A percentile compares a stretch with the other conserved stretches of the same genome.
Evolutionary conservation across 2,329 filamentous ascomycete genomes (phyloP).

Genomic region (Lasiodiplodia sp.): DNA sequence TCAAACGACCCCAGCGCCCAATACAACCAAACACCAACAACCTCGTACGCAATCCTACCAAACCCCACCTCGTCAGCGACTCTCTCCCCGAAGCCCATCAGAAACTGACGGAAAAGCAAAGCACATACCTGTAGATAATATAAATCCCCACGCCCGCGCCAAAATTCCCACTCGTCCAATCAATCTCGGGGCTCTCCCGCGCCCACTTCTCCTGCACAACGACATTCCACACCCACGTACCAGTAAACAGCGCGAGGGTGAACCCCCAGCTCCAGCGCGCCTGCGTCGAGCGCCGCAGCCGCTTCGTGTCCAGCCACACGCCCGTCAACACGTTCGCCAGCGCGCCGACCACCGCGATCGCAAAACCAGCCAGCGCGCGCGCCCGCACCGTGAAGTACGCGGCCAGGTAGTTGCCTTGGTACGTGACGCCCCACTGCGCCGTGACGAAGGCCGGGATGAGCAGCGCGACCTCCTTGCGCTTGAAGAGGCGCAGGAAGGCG

Average conservation of each 20-base stretch:
- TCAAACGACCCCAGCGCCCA: conserved; percentile 61
- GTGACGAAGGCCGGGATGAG: conserved; percentile 59
- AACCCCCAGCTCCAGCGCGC: conserved; percentile 41
- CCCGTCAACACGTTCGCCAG: conserved; percentile 59
- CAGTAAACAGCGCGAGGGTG: conserved; percentile 52
- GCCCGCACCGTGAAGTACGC: conserved; percentile 61
- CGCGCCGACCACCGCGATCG: conserved; percentile 56
- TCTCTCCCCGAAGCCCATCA: too few species aligned
- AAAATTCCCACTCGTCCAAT: conserved; percentile 56
- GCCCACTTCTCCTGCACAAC: conserved; percentile 46
- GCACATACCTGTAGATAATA: conserved; percentile 53
- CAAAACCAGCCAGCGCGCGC: conserved; percentile 55
- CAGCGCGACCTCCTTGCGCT: conserved; percentile 55
- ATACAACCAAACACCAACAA: conserved; percentile 56
- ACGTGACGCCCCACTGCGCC: conserved; percentile 61
- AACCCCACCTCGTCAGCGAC: neutral
- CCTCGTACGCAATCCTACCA: conserved; percentile 10
- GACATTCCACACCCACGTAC: conserved; percentile 58
- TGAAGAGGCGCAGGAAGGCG: conserved; percentile 44
- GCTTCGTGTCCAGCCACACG: conserved; percentile 57
- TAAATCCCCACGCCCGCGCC: conserved; percentile 58
- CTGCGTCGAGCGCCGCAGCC: conserved; percentile 49
- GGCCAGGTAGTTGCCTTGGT: conserved; percentile 61
- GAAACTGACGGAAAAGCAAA: too few species aligned
- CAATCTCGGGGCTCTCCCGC: conserved; percentile 44